Evolutionary conservation across 108 stramenopile genomes (phyloP).

Genomic region (Nitzschia sp.): DNA sequence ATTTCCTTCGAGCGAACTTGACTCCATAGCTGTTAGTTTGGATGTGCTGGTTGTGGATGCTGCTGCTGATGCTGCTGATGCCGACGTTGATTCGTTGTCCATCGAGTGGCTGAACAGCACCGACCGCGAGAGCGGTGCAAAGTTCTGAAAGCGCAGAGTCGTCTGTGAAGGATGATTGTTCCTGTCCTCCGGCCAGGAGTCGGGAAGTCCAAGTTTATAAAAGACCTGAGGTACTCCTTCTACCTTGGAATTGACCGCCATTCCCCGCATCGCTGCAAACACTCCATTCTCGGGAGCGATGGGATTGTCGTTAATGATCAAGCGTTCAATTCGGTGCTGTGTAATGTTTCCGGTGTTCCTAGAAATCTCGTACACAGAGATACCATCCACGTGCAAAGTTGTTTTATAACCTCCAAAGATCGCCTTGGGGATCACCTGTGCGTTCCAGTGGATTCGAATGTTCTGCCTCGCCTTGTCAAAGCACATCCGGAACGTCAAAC

Average conservation of each 20-base stretch:
- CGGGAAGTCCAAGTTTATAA: conserved; percentile 15
- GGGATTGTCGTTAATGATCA: conserved; percentile 69
- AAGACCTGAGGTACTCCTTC: conserved; percentile 37
- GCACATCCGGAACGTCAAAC: conserved; percentile 60
- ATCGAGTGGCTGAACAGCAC: conserved; percentile 5
- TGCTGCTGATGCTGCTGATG: too few species aligned
- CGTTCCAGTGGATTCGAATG: conserved; percentile 85
- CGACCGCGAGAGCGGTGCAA: conserved; percentile 18
- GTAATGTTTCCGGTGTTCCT: conserved; percentile 62
- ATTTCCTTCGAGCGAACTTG: not conserved
- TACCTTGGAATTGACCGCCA: conserved; percentile 27
- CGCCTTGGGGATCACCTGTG: conserved; percentile 69
- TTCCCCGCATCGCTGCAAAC: conserved; percentile 46
- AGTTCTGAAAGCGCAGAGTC: not conserved
- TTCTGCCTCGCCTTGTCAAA: conserved; percentile 78
- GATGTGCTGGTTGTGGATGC: not conserved
- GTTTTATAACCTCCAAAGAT: conserved; percentile 67
- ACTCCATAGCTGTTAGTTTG: not conserved
- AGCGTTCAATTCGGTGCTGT: conserved; percentile 71
- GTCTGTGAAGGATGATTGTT: not conserved
- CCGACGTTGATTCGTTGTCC: conserved; percentile 1
- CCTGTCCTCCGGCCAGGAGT: not conserved
- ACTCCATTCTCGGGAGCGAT: conserved; percentile 65
- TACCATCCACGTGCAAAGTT: conserved; percentile 77
- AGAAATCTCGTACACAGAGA: conserved; percentile 76